Evolutionary conservation across 2,329 filamentous ascomycete species (phyloP), one percentile per base, ranked within the genome.

Genomic region (Pseudogymnoascus sp.): DNA sequence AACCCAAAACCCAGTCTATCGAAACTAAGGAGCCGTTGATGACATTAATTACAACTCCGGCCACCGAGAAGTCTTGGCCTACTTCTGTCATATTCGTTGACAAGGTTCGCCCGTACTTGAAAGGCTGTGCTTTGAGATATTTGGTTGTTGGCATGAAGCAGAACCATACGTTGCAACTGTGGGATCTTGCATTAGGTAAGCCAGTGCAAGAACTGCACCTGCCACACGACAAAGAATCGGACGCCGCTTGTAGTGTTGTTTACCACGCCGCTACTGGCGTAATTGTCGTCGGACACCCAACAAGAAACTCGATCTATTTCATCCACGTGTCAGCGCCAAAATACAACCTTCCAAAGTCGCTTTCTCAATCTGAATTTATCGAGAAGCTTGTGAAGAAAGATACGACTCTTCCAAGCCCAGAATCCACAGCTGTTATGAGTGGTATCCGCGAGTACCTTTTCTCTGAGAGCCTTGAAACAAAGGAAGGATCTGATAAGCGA

Each of bases 141-240:
- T 89, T 99, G 79, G 88, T 99, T 74, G 91, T 99, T 66, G 95
- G 95, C 71, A 91, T 98, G 85, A 97, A 98, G 80, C 95, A 99
- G 76, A 99, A 99, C 77, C 95, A 99, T 78, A 96, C 93, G 63
- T 85, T 99, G 66, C 96, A 99, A 80, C 85, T 99, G 50, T 99
- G 95, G 96, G 95, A 99, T 79, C 87, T 99, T 72, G 92, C 90
- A 43, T 87, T 99, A 35, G 90, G 89, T 68, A 97, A 97, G 78
- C 91, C 93, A 31, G 95, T 99, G 38, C 93, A 99, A 75, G 95
- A 99, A 78, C 88, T 99, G 75, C 95, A 96, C 74, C 86, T 99
- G 63, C 95, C 95, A 0, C 93, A 99, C 73, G 90, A 90, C 78
- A 96, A 95, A 73, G 93, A 98, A 74, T 96, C 91, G 2, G 93